Evolutionary conservation across 345 rosid genomes (phyloP), one percentile per base, ranked within the genome.

Genomic region (Eucalyptus lansdowneana): DNA sequence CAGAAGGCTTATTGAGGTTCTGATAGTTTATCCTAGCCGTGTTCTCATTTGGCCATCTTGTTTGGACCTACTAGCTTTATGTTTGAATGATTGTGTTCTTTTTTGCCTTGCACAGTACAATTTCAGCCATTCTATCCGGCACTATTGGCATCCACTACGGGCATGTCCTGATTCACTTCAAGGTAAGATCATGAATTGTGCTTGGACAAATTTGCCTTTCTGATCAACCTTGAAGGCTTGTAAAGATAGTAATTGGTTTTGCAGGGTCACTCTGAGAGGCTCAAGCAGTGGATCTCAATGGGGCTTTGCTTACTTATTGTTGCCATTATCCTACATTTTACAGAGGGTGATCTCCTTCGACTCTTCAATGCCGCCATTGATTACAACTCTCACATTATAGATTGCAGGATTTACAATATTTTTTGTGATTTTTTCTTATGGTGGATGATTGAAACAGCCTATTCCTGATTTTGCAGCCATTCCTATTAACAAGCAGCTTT

Each of bases 401-500:
- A 76, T 40, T 2, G 9, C 85, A 40, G 24, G 85, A 76, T 76
- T 40, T 76, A 19, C 8, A 40, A 21, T 42, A 37, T 40, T 10
- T 21, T 21, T 11, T 11, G 45, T 2, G 13, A 21, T 21, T 11
- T 21, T 34, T 40, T 37, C 7, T 45, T 56, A 16, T 29, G 24
- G 81, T 40, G 40, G 29, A 87, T 42, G 25, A 62, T 87, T 29
- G 16, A 24, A 58, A 27, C 0, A 65, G 72, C 80, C 40, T 5
- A 42, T 22, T 29, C 34, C 62, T 37, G 50, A 51, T 88, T 81
- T 87, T 92, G 88, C 94, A 96, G 97, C 95, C 40, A 95, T 95
- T 93, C 97, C 97, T 25, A 92, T 96, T 86, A 96, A 96, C 93
- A 95, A 94, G 89, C 96, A 95, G 88, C 96, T 95, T 24, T 94